Conservation (phyloP, 2,329 filamentous ascomycete species). For the Balansia obtecta region DNA sequence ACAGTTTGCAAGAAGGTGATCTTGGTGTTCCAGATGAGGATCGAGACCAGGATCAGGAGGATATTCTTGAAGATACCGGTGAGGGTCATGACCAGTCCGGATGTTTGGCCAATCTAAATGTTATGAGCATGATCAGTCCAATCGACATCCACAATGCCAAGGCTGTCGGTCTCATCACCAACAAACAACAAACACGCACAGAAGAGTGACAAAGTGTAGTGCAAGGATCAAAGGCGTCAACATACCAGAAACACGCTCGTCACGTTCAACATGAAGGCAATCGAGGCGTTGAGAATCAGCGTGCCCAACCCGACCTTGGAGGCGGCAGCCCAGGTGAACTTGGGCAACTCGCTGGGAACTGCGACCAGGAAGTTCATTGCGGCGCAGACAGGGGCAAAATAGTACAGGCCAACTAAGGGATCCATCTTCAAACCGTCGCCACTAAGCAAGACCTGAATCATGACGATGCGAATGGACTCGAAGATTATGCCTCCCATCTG, state of each 20-base stretch:
- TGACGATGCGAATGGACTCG: constrained; percentile 69
- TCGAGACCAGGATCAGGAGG: constrained; percentile 63
- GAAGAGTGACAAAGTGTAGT: too few species aligned
- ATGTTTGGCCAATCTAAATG: constrained; percentile 71
- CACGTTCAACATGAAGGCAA: constrained; percentile 72
- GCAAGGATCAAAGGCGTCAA: neutral
- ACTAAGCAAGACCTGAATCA: constrained; percentile 74
- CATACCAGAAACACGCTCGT: constrained; percentile 73
- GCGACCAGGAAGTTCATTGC: constrained; percentile 66
- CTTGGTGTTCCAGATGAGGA: constrained; percentile 65
- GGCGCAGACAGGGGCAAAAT: constrained; percentile 77
- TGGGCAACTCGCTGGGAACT: constrained; percentile 54
- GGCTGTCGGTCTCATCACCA: too few species aligned
- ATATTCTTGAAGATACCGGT: constrained; percentile 84
- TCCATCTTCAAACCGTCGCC: constrained; percentile 75
- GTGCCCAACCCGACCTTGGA: constrained; percentile 51
- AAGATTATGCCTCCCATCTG: constrained; percentile 68
- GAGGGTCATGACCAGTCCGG: constrained; percentile 72
- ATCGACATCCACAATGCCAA: too few species aligned
- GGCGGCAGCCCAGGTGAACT: constrained; percentile 53
- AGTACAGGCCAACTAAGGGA: constrained; percentile 77
- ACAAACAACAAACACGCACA: too few species aligned
- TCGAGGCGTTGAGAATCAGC: constrained; percentile 59
- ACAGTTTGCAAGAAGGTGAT: constrained; percentile 60
- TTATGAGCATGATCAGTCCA: constrained; percentile 6